Evolutionary conservation across 768 basidiomycete genomes (phyloP).

Genomic region (Rhizopogon vinicolor): DNA sequence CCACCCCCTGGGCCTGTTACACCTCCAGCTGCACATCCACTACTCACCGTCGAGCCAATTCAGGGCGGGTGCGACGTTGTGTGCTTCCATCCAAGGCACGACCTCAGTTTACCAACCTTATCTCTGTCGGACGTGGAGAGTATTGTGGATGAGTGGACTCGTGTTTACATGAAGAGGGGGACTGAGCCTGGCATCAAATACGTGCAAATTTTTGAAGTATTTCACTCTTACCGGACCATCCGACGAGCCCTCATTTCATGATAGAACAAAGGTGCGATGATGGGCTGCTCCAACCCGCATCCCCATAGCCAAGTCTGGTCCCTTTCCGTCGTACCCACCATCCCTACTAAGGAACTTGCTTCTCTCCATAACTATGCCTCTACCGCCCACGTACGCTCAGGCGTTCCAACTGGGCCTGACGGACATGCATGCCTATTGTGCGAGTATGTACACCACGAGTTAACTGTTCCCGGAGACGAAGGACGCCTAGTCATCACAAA

Average conservation of each 20-base stretch:
- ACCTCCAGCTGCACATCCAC: slow-evolving; percentile 51
- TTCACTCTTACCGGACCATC: slow-evolving; percentile 11
- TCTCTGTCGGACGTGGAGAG: slow-evolving; percentile 47
- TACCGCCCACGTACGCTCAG: slow-evolving; percentile 23
- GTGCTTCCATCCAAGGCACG: slow-evolving; percentile 82
- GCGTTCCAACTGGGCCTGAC: slow-evolving; percentile 52
- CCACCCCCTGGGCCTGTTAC: slow-evolving; percentile 53
- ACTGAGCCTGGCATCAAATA: slow-evolving; percentile 65
- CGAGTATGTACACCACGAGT: slow-evolving; percentile 73
- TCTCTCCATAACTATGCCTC: slow-evolving; percentile 49
- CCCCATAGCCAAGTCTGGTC: slow-evolving; percentile 93
- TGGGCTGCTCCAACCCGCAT: slow-evolving; percentile 95
- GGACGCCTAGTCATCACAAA: slow-evolving; percentile 69
- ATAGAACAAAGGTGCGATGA: slow-evolving; percentile 91
- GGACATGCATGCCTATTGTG: slow-evolving; percentile 69
- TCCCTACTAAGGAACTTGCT: slow-evolving; percentile 62
- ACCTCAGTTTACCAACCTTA: slow-evolving; percentile 76
- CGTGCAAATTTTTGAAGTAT: slow-evolving; percentile 88
- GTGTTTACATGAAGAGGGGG: slow-evolving; percentile 57
- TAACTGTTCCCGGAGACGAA: slow-evolving; percentile 32
- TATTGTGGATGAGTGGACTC: slow-evolving; percentile 72
- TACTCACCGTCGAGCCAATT: slow-evolving; percentile 62
- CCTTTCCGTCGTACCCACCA: slow-evolving; percentile 61
- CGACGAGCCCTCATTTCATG: slow-evolving; percentile 3
- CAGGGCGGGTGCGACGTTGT: slow-evolving; percentile 86